phyloP scores from a whole-genome alignment of 345 rosid species.

The Populus alba region DNA sequence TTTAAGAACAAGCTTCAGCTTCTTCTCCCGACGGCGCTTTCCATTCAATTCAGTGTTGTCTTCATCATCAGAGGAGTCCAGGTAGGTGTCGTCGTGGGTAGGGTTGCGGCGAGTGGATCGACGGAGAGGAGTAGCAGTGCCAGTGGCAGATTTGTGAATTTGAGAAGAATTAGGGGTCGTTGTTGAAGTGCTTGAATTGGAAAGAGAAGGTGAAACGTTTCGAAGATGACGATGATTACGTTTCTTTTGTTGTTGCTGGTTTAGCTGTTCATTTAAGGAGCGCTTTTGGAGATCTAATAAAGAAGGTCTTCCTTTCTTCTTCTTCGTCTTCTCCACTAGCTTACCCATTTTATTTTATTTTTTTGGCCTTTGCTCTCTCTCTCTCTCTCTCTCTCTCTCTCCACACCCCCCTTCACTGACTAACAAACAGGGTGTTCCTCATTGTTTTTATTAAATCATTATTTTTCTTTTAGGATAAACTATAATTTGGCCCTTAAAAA shows the following conservation, averaged over 20 bases:
- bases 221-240: neutral
- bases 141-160: constrained; percentile 42
- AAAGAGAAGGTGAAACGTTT: neutral
- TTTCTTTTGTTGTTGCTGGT: constrained; percentile 1
- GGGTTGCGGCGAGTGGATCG: constrained; percentile 53
- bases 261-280: constrained; percentile 4
- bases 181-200: constrained; percentile 15
- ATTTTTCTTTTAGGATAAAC: neutral
- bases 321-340: constrained; percentile 16
- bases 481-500: neutral
- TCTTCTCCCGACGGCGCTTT: constrained; percentile 15
- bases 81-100: neutral
- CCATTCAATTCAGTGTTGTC: constrained; percentile 1
- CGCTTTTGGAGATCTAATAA: constrained; percentile 27
- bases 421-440: constrained; percentile 27
- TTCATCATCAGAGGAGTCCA: neutral
- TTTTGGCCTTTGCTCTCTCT: neutral
- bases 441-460: neutral
- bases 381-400: constrained; percentile 20
- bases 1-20: constrained; percentile 18
- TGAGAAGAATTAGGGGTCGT: constrained; percentile 15
- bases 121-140: constrained; percentile 29
- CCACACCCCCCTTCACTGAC: neutral
- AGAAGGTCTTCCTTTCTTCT: constrained; percentile 34
- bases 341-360: constrained; percentile 6